phyloP scores from a whole-genome alignment of 2,329 filamentous ascomycete species.

The Stagonosporopsis vannaccii region DNA sequence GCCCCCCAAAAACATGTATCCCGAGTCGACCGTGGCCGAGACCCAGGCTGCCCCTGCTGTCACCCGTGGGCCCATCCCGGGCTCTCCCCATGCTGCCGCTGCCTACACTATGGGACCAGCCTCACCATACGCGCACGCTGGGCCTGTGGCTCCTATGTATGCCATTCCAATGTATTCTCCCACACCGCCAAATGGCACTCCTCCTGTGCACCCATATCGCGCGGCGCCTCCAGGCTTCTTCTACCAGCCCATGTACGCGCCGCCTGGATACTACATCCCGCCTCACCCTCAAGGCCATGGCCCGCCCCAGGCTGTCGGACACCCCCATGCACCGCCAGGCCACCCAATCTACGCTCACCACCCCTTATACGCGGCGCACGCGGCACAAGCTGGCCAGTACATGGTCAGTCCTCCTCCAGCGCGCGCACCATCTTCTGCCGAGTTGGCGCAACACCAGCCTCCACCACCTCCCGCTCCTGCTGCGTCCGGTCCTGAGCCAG shows the following conservation, averaged over 20 bases:
- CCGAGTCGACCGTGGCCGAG: slow-evolving; percentile 92
- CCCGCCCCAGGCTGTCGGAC: slow-evolving; percentile 48
- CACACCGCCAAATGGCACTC: slow-evolving; percentile 51
- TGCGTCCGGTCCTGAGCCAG: slow-evolving; percentile 40
- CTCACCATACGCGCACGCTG: slow-evolving; percentile 56
- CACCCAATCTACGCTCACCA: slow-evolving; percentile 40
- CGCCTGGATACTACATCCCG: slow-evolving; percentile 40
- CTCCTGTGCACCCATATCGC: slow-evolving; percentile 50
- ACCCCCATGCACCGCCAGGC: slow-evolving; percentile 49
- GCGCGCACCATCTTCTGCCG: slow-evolving; percentile 51
- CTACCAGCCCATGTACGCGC: slow-evolving; percentile 41
- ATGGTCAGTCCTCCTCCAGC: slow-evolving; percentile 50
- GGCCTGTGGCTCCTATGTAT: slow-evolving; percentile 52
- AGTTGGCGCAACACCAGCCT: slow-evolving; percentile 54
- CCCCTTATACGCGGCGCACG: slow-evolving; percentile 36
- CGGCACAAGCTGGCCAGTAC: slow-evolving; percentile 45
- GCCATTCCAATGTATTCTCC: slow-evolving; percentile 51
- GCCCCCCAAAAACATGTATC: slow-evolving; percentile 94
- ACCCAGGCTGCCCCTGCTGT: slow-evolving; percentile 80
- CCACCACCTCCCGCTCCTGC: slow-evolving; percentile 29
- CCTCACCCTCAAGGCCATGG: slow-evolving; percentile 36
- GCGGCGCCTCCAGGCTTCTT: slow-evolving; percentile 44
- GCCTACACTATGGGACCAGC: slow-evolving; percentile 63
- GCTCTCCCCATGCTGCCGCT: slow-evolving; percentile 62
- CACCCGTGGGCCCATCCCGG: slow-evolving; percentile 74